Base-by-base conservation (phyloP, 805 yeast genomes). In the Torulaspora quercuum region DNA sequence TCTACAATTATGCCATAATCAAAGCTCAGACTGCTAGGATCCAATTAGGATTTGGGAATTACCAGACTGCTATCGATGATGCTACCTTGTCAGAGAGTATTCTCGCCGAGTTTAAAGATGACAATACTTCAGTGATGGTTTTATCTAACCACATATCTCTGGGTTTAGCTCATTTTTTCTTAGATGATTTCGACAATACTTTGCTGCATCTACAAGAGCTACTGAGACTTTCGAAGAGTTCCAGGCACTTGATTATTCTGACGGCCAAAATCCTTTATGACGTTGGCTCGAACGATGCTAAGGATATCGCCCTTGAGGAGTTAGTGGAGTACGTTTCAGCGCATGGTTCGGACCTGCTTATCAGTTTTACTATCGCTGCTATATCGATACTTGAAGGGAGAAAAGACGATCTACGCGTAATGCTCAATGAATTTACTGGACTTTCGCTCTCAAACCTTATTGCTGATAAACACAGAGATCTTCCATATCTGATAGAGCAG, bases 281-380 rank as follows among this genome's bases (percentile, higher is more conserved):
- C 2, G 75, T 75, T 39, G 82, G 78, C n/a, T 73, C 78, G 0
- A 77, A 73, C n/a, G 92, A 83, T 4, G 78, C 92, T 1, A 80
- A 77, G 41, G 82, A 78, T 45, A 89, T 88, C 1, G 95, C 97
- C 0, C 53, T 84, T 30, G 95, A 88, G 49, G 95, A 87, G 57
- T 61, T 90, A 28, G 81, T 83, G 48, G 69, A 72, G 15, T 76
- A 71, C 49, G 75, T 88, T 25, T 80, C 74, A 42, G 67, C 63
- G 3, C 59, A 73, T 39, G 95, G 95, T 0, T 68, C 83, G 1
- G 76, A 88, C 2, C 61, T 86, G 29, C 52, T 76, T 15, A 76
- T 84, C 2, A 80, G 85, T 0, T 60, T 89, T 41, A 75, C 87
- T 1, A 66, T 90, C 26, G 96, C 95, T 6, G 88, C 94, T 0